phyloP scores from a whole-genome alignment of 2,329 filamentous ascomycete genomes.

The Aspergillus oerlinghausenensis region DNA sequence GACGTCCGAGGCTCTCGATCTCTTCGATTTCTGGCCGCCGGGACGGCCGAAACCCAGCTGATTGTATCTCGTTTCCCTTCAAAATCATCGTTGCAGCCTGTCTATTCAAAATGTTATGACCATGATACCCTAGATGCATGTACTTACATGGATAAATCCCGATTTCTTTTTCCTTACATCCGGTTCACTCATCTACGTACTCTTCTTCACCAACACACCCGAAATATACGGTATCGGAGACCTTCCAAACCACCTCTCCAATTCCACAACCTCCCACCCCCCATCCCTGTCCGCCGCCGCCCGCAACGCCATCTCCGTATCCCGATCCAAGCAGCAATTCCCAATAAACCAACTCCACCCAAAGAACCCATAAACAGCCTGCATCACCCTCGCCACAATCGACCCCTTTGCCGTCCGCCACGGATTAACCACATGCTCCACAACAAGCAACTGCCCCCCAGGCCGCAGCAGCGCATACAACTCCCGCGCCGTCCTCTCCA shows the following conservation, averaged over 20 bases:
- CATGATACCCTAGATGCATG: background rate
- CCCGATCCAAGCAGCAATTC: conserved; percentile 48
- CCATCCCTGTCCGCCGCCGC: conserved; percentile 40
- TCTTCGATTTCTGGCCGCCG: conserved; percentile 42
- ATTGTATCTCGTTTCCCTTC: background rate
- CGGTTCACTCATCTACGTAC: background rate
- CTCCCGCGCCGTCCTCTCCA: conserved; percentile 41
- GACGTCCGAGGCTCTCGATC: conserved; percentile 39
- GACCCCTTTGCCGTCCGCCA: conserved; percentile 46
- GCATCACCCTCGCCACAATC: conserved; percentile 41
- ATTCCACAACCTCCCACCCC: conserved; percentile 46
- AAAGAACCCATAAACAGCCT: conserved; percentile 42
- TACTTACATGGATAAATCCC: background rate
- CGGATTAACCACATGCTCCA: conserved; percentile 53
- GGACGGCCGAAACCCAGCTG: conserved; percentile 31
- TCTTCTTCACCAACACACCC: conserved; percentile 39
- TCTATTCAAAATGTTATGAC: background rate
- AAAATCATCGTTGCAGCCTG: background rate
- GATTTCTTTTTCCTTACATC: background rate
- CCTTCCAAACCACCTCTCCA: conserved; percentile 40
- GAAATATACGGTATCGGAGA: conserved; percentile 39
- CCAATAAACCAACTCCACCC: conserved; percentile 52
- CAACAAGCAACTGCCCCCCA: conserved; percentile 51
- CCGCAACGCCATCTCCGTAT: conserved; percentile 43
- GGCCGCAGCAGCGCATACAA: conserved; percentile 51